Evolutionary conservation across 2,329 filamentous ascomycete genomes (phyloP).

Genomic region (Curvularia sp.): DNA sequence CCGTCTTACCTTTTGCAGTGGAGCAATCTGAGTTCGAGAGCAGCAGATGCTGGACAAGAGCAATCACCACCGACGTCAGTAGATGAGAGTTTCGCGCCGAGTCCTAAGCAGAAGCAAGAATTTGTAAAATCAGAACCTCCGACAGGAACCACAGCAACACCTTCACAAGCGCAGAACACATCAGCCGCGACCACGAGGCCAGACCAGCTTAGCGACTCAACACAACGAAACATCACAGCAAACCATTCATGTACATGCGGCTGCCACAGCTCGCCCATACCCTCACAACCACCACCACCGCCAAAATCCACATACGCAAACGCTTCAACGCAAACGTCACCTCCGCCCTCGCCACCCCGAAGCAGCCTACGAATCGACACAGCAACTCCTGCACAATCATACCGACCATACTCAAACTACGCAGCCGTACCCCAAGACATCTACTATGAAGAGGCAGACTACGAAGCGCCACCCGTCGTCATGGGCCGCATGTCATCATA

Average conservation of each 20-base stretch:
- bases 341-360: slow-evolving; percentile 8
- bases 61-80: background rate
- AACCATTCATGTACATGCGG: slow-evolving; percentile 23
- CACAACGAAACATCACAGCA: background rate
- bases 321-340: slow-evolving; percentile 36
- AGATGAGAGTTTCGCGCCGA: background rate
- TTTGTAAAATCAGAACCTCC: background rate
- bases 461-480: slow-evolving; percentile 32
- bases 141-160: background rate
- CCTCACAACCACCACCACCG: background rate
- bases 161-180: background rate
- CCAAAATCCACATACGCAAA: slow-evolving; percentile 26
- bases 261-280: slow-evolving; percentile 14
- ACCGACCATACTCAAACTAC: slow-evolving; percentile 14
- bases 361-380: slow-evolving; percentile 23
- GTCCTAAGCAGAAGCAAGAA: background rate
- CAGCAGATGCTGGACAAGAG: background rate
- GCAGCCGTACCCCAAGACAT: slow-evolving; percentile 21
- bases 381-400: slow-evolving; percentile 10
- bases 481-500: slow-evolving; percentile 46
- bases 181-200: background rate
- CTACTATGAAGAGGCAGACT: slow-evolving; percentile 7
- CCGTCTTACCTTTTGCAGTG: slow-evolving; percentile 16
- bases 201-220: background rate
- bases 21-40: background rate